These are phyloP conservation scores for Phenoliferia sp. DNA, from an alignment of 1,284 basidiomycete species.

Conservation along the genomic window DNA sequence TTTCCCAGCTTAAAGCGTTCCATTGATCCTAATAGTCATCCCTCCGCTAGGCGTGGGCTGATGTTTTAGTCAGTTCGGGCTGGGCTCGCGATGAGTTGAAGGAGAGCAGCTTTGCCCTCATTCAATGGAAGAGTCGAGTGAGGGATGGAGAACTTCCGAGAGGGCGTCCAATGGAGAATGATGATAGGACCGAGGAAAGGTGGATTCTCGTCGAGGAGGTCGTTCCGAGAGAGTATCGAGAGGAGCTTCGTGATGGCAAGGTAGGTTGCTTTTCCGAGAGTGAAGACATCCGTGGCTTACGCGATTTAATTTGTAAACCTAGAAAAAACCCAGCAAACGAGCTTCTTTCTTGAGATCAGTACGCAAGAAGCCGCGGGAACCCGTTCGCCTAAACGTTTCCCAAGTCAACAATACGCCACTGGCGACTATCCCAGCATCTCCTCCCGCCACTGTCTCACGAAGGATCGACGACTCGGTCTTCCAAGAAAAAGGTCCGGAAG, in stretches of 20 bases:
- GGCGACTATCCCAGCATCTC: neutral
- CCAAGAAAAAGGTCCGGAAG: neutral
- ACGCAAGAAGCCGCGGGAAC: constrained; percentile 8
- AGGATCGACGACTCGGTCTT: constrained; percentile 29
- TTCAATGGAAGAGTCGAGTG: constrained; percentile 34
- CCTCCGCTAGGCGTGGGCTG: constrained; percentile 34
- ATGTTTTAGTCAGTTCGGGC: constrained; percentile 37
- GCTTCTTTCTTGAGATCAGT: constrained; percentile 32
- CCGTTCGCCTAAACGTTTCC: neutral
- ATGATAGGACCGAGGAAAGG: constrained; percentile 33
- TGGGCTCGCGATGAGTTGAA: constrained; percentile 40
- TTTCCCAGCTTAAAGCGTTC: neutral
- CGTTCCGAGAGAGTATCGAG: constrained; percentile 37
- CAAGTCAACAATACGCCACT: neutral
- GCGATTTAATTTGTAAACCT: neutral
- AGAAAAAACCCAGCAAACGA: constrained; percentile 22
- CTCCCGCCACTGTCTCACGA: neutral
- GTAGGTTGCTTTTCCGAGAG: no score
- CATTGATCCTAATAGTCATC: neutral
- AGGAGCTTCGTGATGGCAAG: constrained; percentile 30
- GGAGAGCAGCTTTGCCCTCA: constrained; percentile 36
- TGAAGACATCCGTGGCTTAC: no score
- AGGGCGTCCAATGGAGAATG: constrained; percentile 1
- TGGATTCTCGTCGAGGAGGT: constrained; percentile 39
- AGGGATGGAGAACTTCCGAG: constrained; percentile 14